phyloP scores from a whole-genome alignment of 2,329 filamentous ascomycete species.

The Bipolaris oryzae region DNA sequence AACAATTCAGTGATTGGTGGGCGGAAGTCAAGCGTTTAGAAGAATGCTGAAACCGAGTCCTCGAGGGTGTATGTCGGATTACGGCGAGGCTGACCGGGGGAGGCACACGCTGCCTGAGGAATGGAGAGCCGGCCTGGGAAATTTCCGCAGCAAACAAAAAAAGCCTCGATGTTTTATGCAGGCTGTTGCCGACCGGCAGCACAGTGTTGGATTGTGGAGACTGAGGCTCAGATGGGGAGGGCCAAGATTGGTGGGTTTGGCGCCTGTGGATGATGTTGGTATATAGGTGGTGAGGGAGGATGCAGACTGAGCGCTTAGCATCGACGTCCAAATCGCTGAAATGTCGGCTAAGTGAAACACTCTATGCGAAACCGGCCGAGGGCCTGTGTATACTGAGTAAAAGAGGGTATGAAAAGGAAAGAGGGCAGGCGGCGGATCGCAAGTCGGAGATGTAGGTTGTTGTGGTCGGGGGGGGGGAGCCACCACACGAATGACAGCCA shows the following conservation, averaged over 20 bases:
- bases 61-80: constrained; percentile 29
- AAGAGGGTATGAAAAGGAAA: constrained; percentile 22
- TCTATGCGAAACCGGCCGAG: constrained; percentile 32
- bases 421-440: constrained; percentile 21
- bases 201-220: constrained; percentile 18
- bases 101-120: constrained; percentile 22
- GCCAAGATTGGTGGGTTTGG: constrained; percentile 43
- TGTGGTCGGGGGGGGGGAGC: constrained; percentile 25
- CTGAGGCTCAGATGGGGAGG: constrained; percentile 19
- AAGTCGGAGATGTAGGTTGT: constrained; percentile 19
- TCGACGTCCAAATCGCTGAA: constrained; percentile 33
- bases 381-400: constrained; percentile 30
- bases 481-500: constrained; percentile 31
- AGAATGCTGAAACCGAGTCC: constrained; percentile 38
- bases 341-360: constrained; percentile 39
- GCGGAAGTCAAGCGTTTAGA: constrained; percentile 24
- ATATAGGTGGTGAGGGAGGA: constrained; percentile 30
- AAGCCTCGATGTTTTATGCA: constrained; percentile 32
- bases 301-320: constrained; percentile 44
- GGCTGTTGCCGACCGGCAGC: constrained; percentile 17
- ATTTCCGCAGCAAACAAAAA: constrained; percentile 24
- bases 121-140: constrained; percentile 23
- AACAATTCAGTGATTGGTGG: constrained; percentile 30
- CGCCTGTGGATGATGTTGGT: constrained; percentile 33
- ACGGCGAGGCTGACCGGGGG: constrained; percentile 40